Percentiles rank a stretch among this genome's conserved stretches.
Evolutionary conservation across 176 grass and related monocot species (phyloP).

Genomic region (Eragrostis curvula): DNA sequence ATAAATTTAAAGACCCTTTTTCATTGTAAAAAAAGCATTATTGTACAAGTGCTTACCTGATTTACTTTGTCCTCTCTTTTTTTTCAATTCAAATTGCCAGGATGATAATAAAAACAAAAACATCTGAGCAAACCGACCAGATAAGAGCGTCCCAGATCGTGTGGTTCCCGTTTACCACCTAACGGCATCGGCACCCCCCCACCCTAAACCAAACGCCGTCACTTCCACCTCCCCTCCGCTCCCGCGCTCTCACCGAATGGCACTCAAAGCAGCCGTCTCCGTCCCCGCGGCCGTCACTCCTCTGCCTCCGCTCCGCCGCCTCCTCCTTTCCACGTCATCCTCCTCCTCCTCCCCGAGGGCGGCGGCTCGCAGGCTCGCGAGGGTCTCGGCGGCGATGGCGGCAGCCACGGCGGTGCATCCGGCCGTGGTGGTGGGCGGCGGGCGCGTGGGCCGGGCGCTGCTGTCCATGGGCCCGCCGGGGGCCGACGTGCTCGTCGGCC

Average conservation of each 20-base stretch:
- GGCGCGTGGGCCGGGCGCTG: constrained; percentile 71
- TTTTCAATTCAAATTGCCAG: too few relatives aligned
- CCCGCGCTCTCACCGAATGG: constrained; percentile 20
- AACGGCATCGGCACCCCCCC: constrained; percentile 30
- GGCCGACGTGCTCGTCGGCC: constrained; percentile 67
- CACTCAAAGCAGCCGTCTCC: constrained; percentile 41
- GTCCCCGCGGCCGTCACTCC: constrained; percentile 40
- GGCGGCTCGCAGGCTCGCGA: constrained; percentile 25
- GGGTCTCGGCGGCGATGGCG: constrained; percentile 39
- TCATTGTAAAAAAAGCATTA: too few relatives aligned
- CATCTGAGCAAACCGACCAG: constrained; percentile 5
- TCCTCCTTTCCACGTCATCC: background rate
- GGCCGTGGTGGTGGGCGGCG: constrained; percentile 83
- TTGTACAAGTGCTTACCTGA: too few relatives aligned
- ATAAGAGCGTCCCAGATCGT: constrained; percentile 55
- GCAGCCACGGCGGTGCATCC: constrained; percentile 53
- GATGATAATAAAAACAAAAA: too few relatives aligned
- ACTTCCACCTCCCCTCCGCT: background rate
- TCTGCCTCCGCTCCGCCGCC: constrained; percentile 30
- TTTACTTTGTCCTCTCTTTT: too few relatives aligned
- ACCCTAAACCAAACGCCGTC: constrained; percentile 45
- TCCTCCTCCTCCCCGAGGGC: background rate
- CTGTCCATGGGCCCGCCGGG: constrained; percentile 55
- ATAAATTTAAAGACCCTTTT: too few relatives aligned
- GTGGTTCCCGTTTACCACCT: constrained; percentile 55